A percentile compares a stretch with the other conserved stretches of the same genome.
Conservation (phyloP, 305 asterid species). For the Fraxinus latifolia region DNA sequence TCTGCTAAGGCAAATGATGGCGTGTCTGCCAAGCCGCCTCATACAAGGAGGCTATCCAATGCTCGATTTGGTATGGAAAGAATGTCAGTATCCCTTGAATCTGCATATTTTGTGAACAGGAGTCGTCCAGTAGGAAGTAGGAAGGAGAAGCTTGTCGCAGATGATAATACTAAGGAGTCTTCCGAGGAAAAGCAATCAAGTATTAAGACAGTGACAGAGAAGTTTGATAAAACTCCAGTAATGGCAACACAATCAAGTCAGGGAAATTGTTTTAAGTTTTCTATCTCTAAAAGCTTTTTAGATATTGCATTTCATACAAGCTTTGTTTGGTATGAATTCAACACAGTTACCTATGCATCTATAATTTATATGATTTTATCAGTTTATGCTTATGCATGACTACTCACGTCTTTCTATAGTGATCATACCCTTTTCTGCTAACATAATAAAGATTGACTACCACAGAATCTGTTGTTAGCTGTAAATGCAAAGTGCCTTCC, state of each 20-base stretch:
- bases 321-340: conserved; percentile 9
- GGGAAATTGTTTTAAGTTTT: conserved; percentile 32
- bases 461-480: conserved; percentile 6
- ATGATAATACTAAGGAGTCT: conserved; percentile 49
- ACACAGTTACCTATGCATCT: neutral
- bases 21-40: conserved; percentile 44
- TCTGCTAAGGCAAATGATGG: conserved; percentile 40
- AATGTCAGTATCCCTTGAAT: conserved; percentile 46
- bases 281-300: conserved; percentile 29
- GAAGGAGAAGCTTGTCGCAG: conserved; percentile 49
- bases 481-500: neutral
- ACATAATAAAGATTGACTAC: conserved; percentile 6
- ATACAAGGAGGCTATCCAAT: conserved; percentile 52
- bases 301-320: neutral
- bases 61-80: conserved; percentile 57
- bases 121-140: conserved; percentile 32
- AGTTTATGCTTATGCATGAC: conserved; percentile 1
- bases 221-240: conserved; percentile 43
- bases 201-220: conserved; percentile 41
- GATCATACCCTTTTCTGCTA: neutral
- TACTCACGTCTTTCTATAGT: neutral
- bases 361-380: neutral
- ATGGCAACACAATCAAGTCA: conserved; percentile 41
- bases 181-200: conserved; percentile 50
- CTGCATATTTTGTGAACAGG: conserved; percentile 37